Evolutionary conservation across 495 filamentous ascomycete species (phyloP), one percentile per base, ranked within the genome.

Genomic region (Penicillium flavigenum): DNA sequence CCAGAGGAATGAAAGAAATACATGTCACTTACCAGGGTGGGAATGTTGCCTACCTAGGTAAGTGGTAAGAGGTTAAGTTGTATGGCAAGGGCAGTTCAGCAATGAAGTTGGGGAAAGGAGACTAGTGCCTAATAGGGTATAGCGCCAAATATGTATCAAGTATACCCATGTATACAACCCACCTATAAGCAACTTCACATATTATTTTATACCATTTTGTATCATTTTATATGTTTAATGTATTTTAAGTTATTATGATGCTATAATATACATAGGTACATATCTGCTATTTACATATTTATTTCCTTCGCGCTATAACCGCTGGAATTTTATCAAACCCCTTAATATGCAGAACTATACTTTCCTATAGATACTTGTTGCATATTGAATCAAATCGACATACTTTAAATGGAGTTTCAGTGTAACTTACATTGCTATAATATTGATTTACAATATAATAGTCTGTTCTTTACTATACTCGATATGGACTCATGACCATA

Each of bases 81-180:
- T 36, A 38, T 16, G 8, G 5, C 43, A 24, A 20, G 43, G 50
- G 16, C 26, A 20, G 20, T 38, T 38, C 16, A 17, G 32, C 43
- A 39, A 26, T 32, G 53, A 47, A 36, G 42, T 47, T 22, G 53
- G 53, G 43, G 44, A 55, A 55, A 47, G 53, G 44, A 14, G 32
- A 31, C 53, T 47, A 47, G 34, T 47, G 4, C 55, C 38, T 1
- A 44, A 57, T 36, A 0, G 7, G 43, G 55, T 26, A 1, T 57
- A 57, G 47, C 38, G 55, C 22, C 11, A n/a, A 10, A 29, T 29
- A 29, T 29, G 7, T 29, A 29, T 29, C 27, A 29, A 29, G 26
- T 27, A 27, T 27, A 27, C 26, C 26, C 5, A 27, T 8, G n/a
- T 34, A 42, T 45, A 45, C 14, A 27, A 14, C 12, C n/a, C 19